phyloP scores from a whole-genome alignment of 2,329 filamentous ascomycete genomes.

The Colletotrichum paranaense region DNA sequence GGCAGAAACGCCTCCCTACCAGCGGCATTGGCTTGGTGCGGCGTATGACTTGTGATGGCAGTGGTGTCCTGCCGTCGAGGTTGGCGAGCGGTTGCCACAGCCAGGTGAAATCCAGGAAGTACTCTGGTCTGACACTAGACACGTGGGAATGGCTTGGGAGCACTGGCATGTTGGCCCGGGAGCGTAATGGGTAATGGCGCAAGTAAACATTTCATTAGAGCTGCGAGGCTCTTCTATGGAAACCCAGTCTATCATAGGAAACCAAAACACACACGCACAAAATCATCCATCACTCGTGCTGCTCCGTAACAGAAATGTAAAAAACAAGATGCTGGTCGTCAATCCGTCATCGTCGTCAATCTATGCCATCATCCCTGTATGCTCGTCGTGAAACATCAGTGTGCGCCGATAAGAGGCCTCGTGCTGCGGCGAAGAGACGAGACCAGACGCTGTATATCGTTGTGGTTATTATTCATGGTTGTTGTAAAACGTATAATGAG shows the following conservation, averaged over 20 bases:
- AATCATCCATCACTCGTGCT: neutral
- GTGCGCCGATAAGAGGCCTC: neutral
- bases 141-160: neutral
- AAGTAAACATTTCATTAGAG: slow-evolving; percentile 15
- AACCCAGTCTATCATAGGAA: slow-evolving; percentile 9
- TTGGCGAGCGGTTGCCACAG: too few relatives aligned
- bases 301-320: neutral
- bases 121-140: too few relatives aligned
- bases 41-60: neutral
- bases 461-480: neutral
- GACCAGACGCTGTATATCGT: slow-evolving; percentile 11
- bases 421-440: neutral
- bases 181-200: neutral
- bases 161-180: neutral
- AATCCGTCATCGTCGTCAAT: slow-evolving; percentile 6
- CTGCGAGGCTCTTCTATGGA: slow-evolving; percentile 26
- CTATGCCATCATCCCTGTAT: neutral
- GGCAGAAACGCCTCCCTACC: neutral
- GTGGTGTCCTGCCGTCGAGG: too few relatives aligned
- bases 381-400: slow-evolving; percentile 3
- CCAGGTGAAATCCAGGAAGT: too few relatives aligned
- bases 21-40: neutral
- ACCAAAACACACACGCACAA: neutral
- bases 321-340: neutral
- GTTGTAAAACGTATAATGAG: slow-evolving; percentile 12